Base-by-base conservation (phyloP, 1,284 basidiomycete genomes). In the Macrocystidia cucumis region DNA sequence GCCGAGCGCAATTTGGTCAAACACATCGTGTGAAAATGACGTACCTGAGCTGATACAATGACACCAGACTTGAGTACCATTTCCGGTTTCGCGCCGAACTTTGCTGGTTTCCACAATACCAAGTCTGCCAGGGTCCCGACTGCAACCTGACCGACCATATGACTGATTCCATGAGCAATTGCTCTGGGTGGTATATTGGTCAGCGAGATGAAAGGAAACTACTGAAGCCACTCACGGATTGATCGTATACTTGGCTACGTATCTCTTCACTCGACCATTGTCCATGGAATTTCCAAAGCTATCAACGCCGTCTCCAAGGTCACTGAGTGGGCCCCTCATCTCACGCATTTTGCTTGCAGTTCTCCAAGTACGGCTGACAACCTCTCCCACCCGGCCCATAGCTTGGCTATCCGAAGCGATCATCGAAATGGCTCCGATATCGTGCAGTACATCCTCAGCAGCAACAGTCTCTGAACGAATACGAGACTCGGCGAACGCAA, bases 341-440 rank as follows among this genome's bases (percentile, higher is more conserved):
- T 81, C 74, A 37, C 77, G 76, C 87, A 99, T 88, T 67, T 98
- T 98, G 57, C 85, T 87, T 11, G 96, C 96, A 0, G 96, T 98
- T 24, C 93, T 72, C 96, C 96, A 99, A 0, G 96, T 97, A 26
- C 96, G 68, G 26, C 82, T 77, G 5, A 93, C 66, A 5, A 98
- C 95, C 57, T 99, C 96, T 7, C 92, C 96, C 7, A 98, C 91
- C 8, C 92, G 77, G 11, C 96, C 95, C 96, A 98, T 98, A 0
- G 95, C 95, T 59, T 96, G 93, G 1, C 91, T 87, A 56, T 98
- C 95, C 3, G 88, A 91, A 44, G 82, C 87, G 48, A 98, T 96
- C 80, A 98, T 96, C 2, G 89, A 84, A 30, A 99, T 97, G 1
- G 95, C 92, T 1, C 96, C 96, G 0, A 63, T 74, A 55, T 98